A percentile compares a stretch with the other conserved stretches of the same genome.
Evolutionary conservation across 345 rosid genomes (phyloP).

Genomic region (Moricandia moricandioides): DNA sequence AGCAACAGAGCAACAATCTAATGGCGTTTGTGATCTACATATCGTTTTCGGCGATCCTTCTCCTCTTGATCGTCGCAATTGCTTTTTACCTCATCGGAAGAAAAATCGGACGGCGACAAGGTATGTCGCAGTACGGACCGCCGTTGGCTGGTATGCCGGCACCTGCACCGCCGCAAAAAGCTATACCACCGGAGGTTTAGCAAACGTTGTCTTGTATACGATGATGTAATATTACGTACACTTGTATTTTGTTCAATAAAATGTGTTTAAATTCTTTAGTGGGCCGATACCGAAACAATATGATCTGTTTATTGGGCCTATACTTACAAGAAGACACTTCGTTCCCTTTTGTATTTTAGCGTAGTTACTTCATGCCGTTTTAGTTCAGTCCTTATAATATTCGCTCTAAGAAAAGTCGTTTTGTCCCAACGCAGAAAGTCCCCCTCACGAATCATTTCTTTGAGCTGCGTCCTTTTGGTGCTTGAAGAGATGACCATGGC

Average conservation of each 20-base stretch:
- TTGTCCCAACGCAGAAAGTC: constrained; percentile 9
- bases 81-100: constrained; percentile 31
- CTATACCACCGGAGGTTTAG: constrained; percentile 20
- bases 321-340: neutral
- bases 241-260: neutral
- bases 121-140: constrained; percentile 8
- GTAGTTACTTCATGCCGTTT: constrained; percentile 17
- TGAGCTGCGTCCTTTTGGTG: constrained; percentile 27
- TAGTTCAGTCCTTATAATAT: neutral
- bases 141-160: constrained; percentile 4
- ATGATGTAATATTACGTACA: constrained; percentile 16
- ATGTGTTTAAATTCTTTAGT: neutral
- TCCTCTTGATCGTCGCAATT: constrained; percentile 33
- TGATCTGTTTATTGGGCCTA: constrained; percentile 7
- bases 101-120: constrained; percentile 33
- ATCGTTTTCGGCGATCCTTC: constrained; percentile 37
- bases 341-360: neutral
- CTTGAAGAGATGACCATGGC: constrained; percentile 41
- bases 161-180: constrained; percentile 29
- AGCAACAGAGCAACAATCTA: neutral
- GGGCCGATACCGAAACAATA: neutral
- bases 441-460: constrained; percentile 9
- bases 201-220: neutral
- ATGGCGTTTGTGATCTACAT: constrained; percentile 34
- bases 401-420: constrained; percentile 10